Evolutionary conservation across 257 asterid species (phyloP), one percentile per base, ranked within the genome.

Genomic region (Paulownia fortunei): DNA sequence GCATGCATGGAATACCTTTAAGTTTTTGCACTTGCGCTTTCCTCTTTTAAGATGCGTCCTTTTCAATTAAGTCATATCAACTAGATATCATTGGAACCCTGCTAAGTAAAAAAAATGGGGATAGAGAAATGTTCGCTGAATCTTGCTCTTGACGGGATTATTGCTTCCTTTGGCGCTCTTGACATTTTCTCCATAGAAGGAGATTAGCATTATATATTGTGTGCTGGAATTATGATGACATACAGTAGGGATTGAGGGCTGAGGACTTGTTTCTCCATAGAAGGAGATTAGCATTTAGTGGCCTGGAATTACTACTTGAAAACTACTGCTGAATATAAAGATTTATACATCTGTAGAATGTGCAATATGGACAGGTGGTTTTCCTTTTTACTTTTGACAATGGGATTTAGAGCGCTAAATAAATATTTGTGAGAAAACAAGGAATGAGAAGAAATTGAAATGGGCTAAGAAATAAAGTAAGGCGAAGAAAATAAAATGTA

Each of bases 291-390:
- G 46, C 32, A 77, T 56, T 51, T 41, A 67, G 47, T 56, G 42
- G 5, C 32, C 42, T 19, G 72, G 73, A 26, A n/a, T 51, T 30
- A 8, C 60, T 52, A 1, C 69, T 61, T 73, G 26, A 49, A 27
- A 59, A 52, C 18, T 46, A 36, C 70, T 42, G 44, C 51, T 64
- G 39, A 65, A 36, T 34, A 42, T n/a, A 27, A 8, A 23, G 41
- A 42, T 60, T 16, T 11, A 62, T 47, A 64, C 41, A 62, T 47
- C 64, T 26, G 15, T 62, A 63, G 59, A 74, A 56, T 74, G 36
- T 62, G 52, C 56, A 21, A 21, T 11, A 37, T 13, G 27, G 51
- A 63, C 27, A 3, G 46, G 52, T 23, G 27, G 44, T 36, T 63
- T 49, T 44, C 64, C 70, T 47, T 36, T 47, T n/a, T 15, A 6